Evolutionary conservation across 495 filamentous ascomycete species (phyloP).

Genomic region (Astrocystis sublimbata): DNA sequence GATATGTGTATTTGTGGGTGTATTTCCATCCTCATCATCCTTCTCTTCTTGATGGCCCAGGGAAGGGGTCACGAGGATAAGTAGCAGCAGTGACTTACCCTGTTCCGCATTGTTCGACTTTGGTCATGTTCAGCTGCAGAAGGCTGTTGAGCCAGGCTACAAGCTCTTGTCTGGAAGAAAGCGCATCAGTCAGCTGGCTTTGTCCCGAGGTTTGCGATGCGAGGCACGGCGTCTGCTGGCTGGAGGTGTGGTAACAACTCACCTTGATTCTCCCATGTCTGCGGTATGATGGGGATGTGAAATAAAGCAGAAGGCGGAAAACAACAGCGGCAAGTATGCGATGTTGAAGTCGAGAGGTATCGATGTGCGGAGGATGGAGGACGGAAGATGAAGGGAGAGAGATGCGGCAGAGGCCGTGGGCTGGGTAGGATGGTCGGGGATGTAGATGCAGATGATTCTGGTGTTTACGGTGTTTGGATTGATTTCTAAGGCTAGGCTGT

Average conservation of each 20-base stretch:
- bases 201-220: background rate
- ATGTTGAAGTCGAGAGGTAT: background rate
- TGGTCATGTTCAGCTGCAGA: slow-evolving; percentile 94
- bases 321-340: background rate
- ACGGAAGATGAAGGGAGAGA: background rate
- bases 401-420: no score
- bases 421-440: no score
- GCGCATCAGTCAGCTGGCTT: background rate
- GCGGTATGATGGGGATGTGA: no score
- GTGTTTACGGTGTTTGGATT: background rate
- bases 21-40: no score
- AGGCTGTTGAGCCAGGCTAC: slow-evolving; percentile 97
- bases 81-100: slow-evolving; percentile 67
- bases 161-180: slow-evolving; percentile 80
- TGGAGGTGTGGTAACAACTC: no score
- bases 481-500: no score
- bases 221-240: background rate
- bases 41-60: slow-evolving; percentile 26
- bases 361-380: background rate
- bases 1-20: no score
- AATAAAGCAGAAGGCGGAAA: no score
- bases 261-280: slow-evolving; percentile 23
- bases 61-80: slow-evolving; percentile 36
- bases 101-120: slow-evolving; percentile 98
- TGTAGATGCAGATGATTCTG: no score